Evolutionary conservation across 352 stramenopile species (phyloP).

Genomic region (Phytophthora citrophthora): DNA sequence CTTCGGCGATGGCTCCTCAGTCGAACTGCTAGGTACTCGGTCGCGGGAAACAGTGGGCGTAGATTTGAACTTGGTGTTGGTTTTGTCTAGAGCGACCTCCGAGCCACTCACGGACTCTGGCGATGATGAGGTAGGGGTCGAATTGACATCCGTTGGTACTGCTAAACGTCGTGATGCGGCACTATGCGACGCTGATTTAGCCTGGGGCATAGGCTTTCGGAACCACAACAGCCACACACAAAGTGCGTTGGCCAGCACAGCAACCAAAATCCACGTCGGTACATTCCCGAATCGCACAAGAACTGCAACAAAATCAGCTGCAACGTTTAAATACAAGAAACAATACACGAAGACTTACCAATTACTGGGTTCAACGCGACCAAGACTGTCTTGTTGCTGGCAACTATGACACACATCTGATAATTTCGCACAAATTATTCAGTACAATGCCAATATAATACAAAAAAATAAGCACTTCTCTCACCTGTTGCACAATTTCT

Average conservation of each 20-base stretch:
- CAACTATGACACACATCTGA: conserved; percentile 24
- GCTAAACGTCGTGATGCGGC: background rate
- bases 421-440: conserved; percentile 1
- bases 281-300: conserved; percentile 51
- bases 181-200: background rate
- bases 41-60: conserved; percentile 1
- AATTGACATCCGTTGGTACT: conserved; percentile 2
- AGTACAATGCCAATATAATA: background rate
- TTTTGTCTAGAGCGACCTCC: conserved; percentile 12
- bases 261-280: conserved; percentile 27
- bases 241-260: conserved; percentile 48
- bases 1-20: conserved; percentile 3
- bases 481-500: conserved; percentile 22
- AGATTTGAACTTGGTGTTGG: conserved; percentile 5
- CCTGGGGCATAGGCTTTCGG: conserved; percentile 6
- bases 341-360: conserved; percentile 19
- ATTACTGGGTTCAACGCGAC: conserved; percentile 52
- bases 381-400: conserved; percentile 37
- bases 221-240: conserved; percentile 57
- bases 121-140: conserved; percentile 7
- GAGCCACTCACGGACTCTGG: conserved; percentile 6
- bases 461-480: background rate
- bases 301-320: conserved; percentile 30
- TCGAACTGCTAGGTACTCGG: conserved; percentile 3
- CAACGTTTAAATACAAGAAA: background rate